These are phyloP conservation scores for Phytopythium litorale DNA, from an alignment of 352 stramenopile genomes.

Conservation along the genomic window DNA sequence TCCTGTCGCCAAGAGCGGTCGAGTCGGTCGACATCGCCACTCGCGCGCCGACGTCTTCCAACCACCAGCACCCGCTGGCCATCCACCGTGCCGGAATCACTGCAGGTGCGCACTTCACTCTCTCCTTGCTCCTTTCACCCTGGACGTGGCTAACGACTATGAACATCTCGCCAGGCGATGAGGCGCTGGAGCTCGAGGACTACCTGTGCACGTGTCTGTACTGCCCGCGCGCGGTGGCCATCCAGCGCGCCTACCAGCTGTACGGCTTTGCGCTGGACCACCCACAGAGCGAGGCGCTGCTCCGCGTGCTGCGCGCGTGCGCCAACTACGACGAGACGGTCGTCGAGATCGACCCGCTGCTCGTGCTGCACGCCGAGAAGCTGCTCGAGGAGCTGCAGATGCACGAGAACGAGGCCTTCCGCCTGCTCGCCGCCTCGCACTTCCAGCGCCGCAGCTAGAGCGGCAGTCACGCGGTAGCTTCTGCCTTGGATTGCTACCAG, in stretches of 20 bases:
- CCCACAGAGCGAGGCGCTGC: slow-evolving; percentile 24
- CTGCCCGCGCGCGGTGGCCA: slow-evolving; percentile 46
- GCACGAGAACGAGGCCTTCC: slow-evolving; percentile 59
- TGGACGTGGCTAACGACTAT: neutral
- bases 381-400: slow-evolving; percentile 38
- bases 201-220: slow-evolving; percentile 66
- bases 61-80: slow-evolving; percentile 5
- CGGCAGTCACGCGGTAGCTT: neutral
- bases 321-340: slow-evolving; percentile 72
- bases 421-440: slow-evolving; percentile 39
- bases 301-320: slow-evolving; percentile 54
- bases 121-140: neutral
- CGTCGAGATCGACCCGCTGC: slow-evolving; percentile 28
- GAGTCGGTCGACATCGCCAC: neutral
- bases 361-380: slow-evolving; percentile 45
- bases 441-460: slow-evolving; percentile 15
- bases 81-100: neutral
- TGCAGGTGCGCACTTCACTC: neutral
- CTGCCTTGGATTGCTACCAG: neutral
- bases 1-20: neutral
- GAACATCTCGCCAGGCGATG: neutral
- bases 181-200: slow-evolving; percentile 23
- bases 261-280: slow-evolving; percentile 34
- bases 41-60: neutral
- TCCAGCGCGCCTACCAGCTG: slow-evolving; percentile 42